phyloP scores from a whole-genome alignment of 2,329 filamentous ascomycete species.

The Alternaria brassicae region DNA sequence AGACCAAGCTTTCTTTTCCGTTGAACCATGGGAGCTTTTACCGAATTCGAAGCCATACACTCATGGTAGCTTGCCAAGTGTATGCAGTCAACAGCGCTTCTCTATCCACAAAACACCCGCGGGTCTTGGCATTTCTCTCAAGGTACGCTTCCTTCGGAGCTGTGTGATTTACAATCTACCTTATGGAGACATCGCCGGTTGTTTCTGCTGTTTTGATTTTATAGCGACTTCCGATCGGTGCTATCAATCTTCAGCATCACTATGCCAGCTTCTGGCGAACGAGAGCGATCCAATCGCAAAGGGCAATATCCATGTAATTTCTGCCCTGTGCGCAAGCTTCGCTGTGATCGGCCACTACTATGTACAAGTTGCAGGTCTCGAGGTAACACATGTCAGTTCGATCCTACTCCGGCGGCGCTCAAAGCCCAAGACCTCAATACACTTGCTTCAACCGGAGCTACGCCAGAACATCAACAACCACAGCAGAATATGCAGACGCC shows the following conservation, averaged over 20 bases:
- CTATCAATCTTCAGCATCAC: background rate
- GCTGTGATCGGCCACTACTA: slow-evolving; percentile 34
- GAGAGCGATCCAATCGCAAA: slow-evolving; percentile 8
- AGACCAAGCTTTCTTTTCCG: too few relatives aligned
- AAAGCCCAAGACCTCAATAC: background rate
- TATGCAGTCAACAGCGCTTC: slow-evolving; percentile 1
- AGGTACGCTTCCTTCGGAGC: background rate
- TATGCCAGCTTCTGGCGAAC: background rate
- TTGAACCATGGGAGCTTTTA: background rate
- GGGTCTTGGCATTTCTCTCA: background rate
- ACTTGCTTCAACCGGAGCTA: background rate
- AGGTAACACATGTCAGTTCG: slow-evolving; percentile 24
- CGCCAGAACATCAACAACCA: background rate
- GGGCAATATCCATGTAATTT: slow-evolving; percentile 35
- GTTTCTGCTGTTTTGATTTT: background rate
- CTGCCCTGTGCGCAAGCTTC: slow-evolving; percentile 37
- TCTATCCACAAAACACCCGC: background rate
- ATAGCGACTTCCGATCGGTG: background rate
- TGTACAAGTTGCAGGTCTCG: slow-evolving; percentile 38
- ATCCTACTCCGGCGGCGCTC: background rate
- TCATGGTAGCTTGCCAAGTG: background rate
- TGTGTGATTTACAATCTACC: background rate
- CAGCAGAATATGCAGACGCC: background rate
- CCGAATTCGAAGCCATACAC: background rate
- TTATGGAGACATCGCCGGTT: background rate